Conservation (phyloP, 2,329 filamentous ascomycete species). For the Lachnellula arida region DNA sequence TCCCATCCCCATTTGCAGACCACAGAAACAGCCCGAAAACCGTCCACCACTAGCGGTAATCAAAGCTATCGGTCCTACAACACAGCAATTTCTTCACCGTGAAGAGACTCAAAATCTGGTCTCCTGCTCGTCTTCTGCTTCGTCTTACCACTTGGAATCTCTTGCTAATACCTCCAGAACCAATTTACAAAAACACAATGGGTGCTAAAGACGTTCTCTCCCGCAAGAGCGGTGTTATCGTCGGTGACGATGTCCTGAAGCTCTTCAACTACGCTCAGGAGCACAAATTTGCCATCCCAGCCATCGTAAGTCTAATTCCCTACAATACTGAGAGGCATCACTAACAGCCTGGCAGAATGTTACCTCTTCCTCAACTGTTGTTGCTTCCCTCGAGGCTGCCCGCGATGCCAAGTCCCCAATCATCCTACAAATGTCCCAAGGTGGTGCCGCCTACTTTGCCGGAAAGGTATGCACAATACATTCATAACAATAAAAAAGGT, state of each 20-base stretch:
- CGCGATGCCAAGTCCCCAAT: slow-evolving; percentile 87
- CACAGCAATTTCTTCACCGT: slow-evolving; percentile 11
- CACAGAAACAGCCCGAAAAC: not conserved
- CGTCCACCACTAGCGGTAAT: slow-evolving; percentile 20
- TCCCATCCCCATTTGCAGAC: not conserved
- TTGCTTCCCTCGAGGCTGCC: slow-evolving; percentile 89
- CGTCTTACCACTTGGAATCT: slow-evolving; percentile 7
- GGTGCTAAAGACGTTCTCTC: slow-evolving; percentile 49
- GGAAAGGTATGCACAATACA: slow-evolving; percentile 57
- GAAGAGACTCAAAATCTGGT: slow-evolving; percentile 1
- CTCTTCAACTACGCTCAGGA: slow-evolving; percentile 90
- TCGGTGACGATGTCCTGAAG: slow-evolving; percentile 59
- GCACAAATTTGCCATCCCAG: slow-evolving; percentile 83
- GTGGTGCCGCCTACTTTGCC: slow-evolving; percentile 88
- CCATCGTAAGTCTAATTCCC: slow-evolving; percentile 51
- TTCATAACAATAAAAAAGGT: not conserved
- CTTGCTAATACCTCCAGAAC: slow-evolving; percentile 2
- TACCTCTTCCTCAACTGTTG: slow-evolving; percentile 83
- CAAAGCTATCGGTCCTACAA: slow-evolving; percentile 19
- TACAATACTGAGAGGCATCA: too few relatives aligned
- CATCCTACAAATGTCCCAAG: slow-evolving; percentile 90
- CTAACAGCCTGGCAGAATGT: slow-evolving; percentile 57
- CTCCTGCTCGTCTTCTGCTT: slow-evolving; percentile 1
- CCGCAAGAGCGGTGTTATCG: slow-evolving; percentile 63
- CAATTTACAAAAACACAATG: slow-evolving; percentile 32